Percentiles rank a stretch among this genome's conserved stretches.
Evolutionary conservation across 768 basidiomycete species (phyloP).

Genomic region (Boletus tomentosulus): DNA sequence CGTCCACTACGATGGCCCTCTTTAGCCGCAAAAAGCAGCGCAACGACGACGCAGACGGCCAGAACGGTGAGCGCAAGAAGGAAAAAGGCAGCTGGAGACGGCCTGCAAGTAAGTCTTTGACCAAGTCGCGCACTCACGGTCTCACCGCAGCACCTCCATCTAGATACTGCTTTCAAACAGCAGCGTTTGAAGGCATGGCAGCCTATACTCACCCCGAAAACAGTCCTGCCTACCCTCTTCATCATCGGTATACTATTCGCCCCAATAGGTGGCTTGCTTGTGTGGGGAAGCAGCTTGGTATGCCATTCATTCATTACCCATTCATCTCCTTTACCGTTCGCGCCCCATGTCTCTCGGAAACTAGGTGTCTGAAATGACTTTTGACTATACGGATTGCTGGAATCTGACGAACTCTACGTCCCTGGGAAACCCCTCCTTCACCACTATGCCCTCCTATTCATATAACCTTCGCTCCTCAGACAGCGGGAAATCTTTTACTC

Average conservation of each 20-base stretch:
- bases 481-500: conserved; percentile 38
- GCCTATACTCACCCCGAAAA: conserved; percentile 97
- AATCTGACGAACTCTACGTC: conserved; percentile 39
- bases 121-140: conserved; percentile 3
- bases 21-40: conserved; percentile 51
- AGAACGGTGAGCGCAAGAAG: conserved; percentile 56
- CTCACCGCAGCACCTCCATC: conserved; percentile 12
- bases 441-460: conserved; percentile 58
- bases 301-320: conserved; percentile 27
- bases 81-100: conserved; percentile 80
- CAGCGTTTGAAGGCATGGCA: conserved; percentile 99
- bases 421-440: conserved; percentile 36
- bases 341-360: not conserved
- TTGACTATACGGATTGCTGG: conserved; percentile 95
- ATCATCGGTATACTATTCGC: conserved; percentile 93
- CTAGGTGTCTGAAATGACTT: conserved; percentile 86
- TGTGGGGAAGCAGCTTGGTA: conserved; percentile 81
- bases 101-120: conserved; percentile 67
- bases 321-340: conserved; percentile 13
- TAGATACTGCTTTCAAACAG: conserved; percentile 98
- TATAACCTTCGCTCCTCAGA: conserved; percentile 63
- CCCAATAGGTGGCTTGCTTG: conserved; percentile 89
- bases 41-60: conserved; percentile 35
- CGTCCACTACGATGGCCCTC: conserved; percentile 43
- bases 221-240: conserved; percentile 94